A percentile compares a stretch with the other conserved stretches of the same genome.
Conservation (phyloP, 2,329 filamentous ascomycete species). For the Trichoderma asperellum region DNA sequence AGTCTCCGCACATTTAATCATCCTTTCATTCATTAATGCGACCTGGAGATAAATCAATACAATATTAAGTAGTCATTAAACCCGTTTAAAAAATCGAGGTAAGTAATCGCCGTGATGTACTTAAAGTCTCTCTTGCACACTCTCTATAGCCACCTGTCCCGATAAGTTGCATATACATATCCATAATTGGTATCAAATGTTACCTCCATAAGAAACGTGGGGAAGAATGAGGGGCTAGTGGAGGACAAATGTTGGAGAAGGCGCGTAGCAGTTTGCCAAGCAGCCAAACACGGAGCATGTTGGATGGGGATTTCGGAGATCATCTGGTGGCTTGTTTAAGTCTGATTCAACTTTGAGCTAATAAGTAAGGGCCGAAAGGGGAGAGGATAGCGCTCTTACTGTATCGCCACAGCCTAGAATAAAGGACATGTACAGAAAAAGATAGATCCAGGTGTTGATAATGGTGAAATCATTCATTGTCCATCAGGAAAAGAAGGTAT, state of each 20-base stretch:
- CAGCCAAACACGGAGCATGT: background rate
- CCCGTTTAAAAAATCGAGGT: background rate
- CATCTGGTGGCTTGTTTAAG: background rate
- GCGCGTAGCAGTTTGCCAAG: no score
- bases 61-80: background rate
- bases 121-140: background rate
- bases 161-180: background rate
- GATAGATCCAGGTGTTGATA: background rate
- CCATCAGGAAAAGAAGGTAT: background rate
- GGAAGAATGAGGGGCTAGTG: background rate
- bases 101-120: background rate
- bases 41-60: background rate
- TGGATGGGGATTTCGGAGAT: background rate
- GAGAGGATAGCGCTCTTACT: background rate
- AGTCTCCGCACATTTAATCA: background rate
- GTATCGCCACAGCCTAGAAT: background rate
- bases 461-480: background rate
- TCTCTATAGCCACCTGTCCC: background rate
- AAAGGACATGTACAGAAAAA: background rate
- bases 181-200: background rate
- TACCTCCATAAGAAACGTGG: background rate
- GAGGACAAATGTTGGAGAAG: slow-evolving; percentile 8
- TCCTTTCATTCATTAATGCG: background rate
- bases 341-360: background rate
- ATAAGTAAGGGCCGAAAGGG: no score